Percentiles rank a stretch among this genome's conserved stretches.
Conservation (phyloP, 2,329 filamentous ascomycete genomes). For the Cercospora sp. region DNA sequence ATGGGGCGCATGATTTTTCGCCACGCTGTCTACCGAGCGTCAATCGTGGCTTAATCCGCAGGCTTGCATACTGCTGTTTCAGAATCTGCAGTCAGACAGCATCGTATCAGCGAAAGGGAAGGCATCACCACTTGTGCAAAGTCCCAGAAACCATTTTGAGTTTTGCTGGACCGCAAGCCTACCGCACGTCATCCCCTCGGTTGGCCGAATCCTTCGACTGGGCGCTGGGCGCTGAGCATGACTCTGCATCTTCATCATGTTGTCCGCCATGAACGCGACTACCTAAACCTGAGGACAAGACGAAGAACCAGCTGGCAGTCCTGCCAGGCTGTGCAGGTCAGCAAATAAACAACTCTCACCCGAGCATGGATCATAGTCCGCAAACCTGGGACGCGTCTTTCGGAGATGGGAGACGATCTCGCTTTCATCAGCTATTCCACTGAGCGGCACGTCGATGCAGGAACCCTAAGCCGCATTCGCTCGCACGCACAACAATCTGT, state of each 20-base stretch:
- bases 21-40: background rate
- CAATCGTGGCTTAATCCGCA: background rate
- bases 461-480: constrained; percentile 24
- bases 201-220: constrained; percentile 2
- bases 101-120: background rate
- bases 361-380: constrained; percentile 9
- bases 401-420: constrained; percentile 27
- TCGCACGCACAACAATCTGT: constrained; percentile 28
- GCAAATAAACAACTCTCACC: background rate
- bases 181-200: constrained; percentile 6
- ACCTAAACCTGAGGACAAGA: background rate
- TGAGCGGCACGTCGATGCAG: constrained; percentile 21
- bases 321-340: background rate
- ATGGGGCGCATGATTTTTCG: background rate
- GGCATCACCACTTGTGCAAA: background rate
- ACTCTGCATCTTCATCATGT: background rate
- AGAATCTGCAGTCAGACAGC: background rate
- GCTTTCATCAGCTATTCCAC: constrained; percentile 24
- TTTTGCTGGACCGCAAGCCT: background rate
- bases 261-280: background rate
- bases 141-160: background rate
- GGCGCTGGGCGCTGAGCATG: background rate
- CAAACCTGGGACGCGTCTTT: background rate
- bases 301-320: background rate
- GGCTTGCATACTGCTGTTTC: background rate